Base-by-base conservation (phyloP, 2,329 filamentous ascomycete genomes). In the Cadophora gregata region DNA sequence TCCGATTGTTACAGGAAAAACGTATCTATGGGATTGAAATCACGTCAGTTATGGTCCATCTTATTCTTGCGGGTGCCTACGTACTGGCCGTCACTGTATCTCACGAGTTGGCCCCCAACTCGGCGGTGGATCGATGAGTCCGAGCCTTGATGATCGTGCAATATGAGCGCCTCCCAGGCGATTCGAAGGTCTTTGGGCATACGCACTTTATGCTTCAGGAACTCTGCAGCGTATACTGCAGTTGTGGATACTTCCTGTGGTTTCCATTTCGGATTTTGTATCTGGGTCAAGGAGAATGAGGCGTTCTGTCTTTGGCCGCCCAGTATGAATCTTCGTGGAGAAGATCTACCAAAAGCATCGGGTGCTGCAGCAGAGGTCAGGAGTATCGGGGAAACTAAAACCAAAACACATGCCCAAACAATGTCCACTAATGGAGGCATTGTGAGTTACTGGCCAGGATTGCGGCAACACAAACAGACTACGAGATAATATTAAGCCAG, bases 1-100 rank as follows among this genome's bases (percentile, higher is more conserved):
- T 8, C 72, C 72, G 45, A 73, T 69, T 12, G 50, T 62, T 12
- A 73, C 61, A 4, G 66, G 69, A 27, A 68, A 72, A 6, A 69
- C 64, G 56, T 69, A 73, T 63, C 71, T 73, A 59, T 47, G 38
- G 19, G 10, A 31, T 59, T 29, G 24, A 21, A 36, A 45, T 4
- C 19, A 19, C 12, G 24, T 36, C 31, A 59, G 31, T 24, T 36
- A 50, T 25, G 8, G 8, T 3, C 10, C 16, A 4, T 14, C 21
- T 5, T 14, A 19, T 14, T 14, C 10, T 10, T 47, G 50, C 53
- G 36, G 33, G n/a, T 25, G 14, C 50, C 14, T 38, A 69, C 69
- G 70, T 64, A 71, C 69, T 67, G 36, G 16, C 69, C 69, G 59
- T 68, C 64, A 48, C 58, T 69, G 21, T 62, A 63, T 21, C 33